phyloP scores from a whole-genome alignment of 768 basidiomycete species.

The Filobasidium floriforme region DNA sequence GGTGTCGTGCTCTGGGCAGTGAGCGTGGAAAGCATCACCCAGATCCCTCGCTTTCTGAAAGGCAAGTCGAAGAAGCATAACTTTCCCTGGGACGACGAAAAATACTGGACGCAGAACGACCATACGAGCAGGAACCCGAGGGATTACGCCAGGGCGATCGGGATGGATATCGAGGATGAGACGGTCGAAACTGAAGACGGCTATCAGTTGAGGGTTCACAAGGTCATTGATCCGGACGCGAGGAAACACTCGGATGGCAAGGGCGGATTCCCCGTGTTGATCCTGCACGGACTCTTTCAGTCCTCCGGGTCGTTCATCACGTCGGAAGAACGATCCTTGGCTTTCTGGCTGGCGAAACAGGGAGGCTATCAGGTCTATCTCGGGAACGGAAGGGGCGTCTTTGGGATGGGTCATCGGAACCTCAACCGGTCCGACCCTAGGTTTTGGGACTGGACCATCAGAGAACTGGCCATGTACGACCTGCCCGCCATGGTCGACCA shows the following conservation, averaged over 20 bases:
- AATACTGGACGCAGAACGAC: conserved; percentile 45
- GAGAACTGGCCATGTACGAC: conserved; percentile 52
- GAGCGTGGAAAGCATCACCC: conserved; percentile 26
- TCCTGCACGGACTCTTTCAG: conserved; percentile 53
- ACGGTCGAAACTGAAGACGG: conserved; percentile 51
- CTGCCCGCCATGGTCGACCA: conserved; percentile 51
- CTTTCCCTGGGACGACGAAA: conserved; percentile 48
- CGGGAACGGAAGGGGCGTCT: conserved; percentile 50
- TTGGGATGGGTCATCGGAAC: conserved; percentile 50
- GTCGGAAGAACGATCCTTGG: conserved; percentile 50
- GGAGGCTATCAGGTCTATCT: conserved; percentile 50
- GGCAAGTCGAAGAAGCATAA: conserved; percentile 21
- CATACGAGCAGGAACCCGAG: conserved; percentile 47
- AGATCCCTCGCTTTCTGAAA: conserved; percentile 22
- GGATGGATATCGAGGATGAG: conserved; percentile 50
- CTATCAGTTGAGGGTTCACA: conserved; percentile 47
- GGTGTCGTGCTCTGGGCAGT: conserved; percentile 50
- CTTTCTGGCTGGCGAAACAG: conserved; percentile 52
- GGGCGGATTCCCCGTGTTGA: conserved; percentile 49
- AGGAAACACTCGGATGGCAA: conserved; percentile 36
- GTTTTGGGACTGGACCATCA: conserved; percentile 54
- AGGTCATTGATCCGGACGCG: conserved; percentile 45
- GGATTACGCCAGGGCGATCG: conserved; percentile 49
- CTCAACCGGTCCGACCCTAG: conserved; percentile 48
- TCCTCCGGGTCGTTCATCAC: conserved; percentile 51